Percentiles rank a stretch among this genome's conserved stretches.
Evolutionary conservation across 1,284 basidiomycete genomes (phyloP).

Genomic region (Porogramme epimiltina): DNA sequence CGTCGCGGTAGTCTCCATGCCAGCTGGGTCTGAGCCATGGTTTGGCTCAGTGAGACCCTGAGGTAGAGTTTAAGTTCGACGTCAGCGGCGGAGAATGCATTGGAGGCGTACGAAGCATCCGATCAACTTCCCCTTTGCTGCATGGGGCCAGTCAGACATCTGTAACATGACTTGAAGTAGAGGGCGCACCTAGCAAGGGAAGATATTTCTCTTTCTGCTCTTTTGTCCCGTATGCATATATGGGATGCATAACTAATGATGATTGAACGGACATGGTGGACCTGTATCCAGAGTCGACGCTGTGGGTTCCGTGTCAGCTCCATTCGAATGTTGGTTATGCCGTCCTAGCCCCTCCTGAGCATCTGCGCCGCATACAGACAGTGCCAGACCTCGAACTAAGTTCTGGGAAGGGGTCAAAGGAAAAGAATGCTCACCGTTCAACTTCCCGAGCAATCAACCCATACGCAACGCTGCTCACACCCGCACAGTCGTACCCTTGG

Average conservation of each 20-base stretch:
- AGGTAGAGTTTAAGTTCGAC: not conserved
- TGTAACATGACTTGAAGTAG: not conserved
- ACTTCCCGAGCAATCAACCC: constrained; percentile 94
- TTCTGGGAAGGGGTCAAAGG: not conserved
- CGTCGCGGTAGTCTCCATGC: constrained; percentile 92
- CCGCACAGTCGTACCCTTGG: constrained; percentile 92
- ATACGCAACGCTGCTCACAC: constrained; percentile 90
- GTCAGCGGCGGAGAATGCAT: not conserved
- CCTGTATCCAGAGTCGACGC: constrained; percentile 95
- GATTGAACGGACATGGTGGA: constrained; percentile 97
- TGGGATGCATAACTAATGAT: constrained; percentile 98
- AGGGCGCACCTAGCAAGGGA: constrained; percentile 69
- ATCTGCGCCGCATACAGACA: no score
- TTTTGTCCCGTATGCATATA: constrained; percentile 89
- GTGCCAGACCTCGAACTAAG: no score
- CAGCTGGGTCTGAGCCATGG: constrained; percentile 92
- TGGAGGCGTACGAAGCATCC: constrained; percentile 89
- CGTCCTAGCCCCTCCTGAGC: no score
- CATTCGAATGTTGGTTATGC: no score
- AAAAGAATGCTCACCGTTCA: constrained; percentile 61
- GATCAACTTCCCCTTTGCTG: constrained; percentile 84
- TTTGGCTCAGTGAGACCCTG: constrained; percentile 95
- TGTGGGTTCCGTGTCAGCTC: constrained; percentile 30
- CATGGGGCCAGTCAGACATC: constrained; percentile 7
- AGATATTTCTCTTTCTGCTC: constrained; percentile 92